Conservation (phyloP, 2,329 filamentous ascomycete genomes). For the Penicillium sp. region DNA sequence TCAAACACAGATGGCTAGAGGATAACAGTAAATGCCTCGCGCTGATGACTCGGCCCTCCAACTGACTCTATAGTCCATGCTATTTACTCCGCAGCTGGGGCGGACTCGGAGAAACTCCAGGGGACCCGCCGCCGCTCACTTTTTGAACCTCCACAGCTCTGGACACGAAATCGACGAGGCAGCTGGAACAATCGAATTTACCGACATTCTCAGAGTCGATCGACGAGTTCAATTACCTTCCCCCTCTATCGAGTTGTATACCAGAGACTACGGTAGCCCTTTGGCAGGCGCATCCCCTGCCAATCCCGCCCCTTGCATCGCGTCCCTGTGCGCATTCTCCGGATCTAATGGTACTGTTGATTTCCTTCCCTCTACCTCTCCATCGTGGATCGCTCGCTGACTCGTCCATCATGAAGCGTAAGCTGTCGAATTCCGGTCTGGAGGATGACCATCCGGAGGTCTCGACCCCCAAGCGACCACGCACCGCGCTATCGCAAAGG, state of each 20-base stretch:
- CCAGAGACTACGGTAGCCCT: slow-evolving; percentile 8
- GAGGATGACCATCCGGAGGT: slow-evolving; percentile 40
- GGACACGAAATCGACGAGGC: background rate
- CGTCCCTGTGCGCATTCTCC: slow-evolving; percentile 32
- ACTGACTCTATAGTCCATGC: background rate
- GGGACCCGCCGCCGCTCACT: slow-evolving; percentile 20
- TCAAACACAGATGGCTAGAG: background rate
- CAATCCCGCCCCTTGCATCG: slow-evolving; percentile 33
- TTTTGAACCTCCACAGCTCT: slow-evolving; percentile 3
- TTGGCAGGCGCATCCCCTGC: slow-evolving; percentile 13
- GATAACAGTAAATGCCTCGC: background rate
- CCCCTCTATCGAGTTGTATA: background rate
- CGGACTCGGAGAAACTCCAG: slow-evolving; percentile 38
- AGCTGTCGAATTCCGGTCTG: slow-evolving; percentile 42
- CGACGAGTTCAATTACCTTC: background rate
- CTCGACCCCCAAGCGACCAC: slow-evolving; percentile 47
- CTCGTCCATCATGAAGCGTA: slow-evolving; percentile 45
- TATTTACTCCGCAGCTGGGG: background rate
- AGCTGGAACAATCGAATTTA: background rate
- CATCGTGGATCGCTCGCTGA: slow-evolving; percentile 20
- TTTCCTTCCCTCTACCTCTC: slow-evolving; percentile 28
- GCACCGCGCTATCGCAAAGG: slow-evolving; percentile 28
- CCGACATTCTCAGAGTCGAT: slow-evolving; percentile 13
- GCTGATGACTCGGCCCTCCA: background rate
- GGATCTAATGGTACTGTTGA: slow-evolving; percentile 40